These are phyloP conservation scores for Saccharomyces eubayanus DNA, from an alignment of 805 yeast species.

Conservation along the genomic window DNA sequence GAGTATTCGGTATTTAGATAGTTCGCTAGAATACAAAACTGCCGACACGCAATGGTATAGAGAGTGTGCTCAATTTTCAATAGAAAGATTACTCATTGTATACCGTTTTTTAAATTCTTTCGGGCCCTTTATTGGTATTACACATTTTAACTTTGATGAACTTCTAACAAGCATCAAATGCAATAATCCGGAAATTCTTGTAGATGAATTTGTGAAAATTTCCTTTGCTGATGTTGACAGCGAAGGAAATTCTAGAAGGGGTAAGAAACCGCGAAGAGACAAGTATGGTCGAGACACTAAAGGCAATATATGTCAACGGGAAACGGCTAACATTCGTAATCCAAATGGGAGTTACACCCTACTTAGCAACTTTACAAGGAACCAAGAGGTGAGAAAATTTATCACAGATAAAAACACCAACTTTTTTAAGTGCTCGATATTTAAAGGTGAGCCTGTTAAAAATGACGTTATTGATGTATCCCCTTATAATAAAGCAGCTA, in stretches of 20 bases:
- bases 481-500: slow-evolving; percentile 12
- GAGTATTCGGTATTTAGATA: slow-evolving; percentile 8
- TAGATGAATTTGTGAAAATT: slow-evolving; percentile 16
- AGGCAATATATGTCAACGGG: not conserved
- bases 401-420: slow-evolving; percentile 8
- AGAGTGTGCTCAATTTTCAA: not conserved
- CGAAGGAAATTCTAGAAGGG: slow-evolving; percentile 1
- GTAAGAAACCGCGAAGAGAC: slow-evolving; percentile 6
- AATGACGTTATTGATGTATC: slow-evolving; percentile 13
- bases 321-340: not conserved
- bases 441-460: slow-evolving; percentile 9
- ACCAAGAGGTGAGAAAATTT: slow-evolving; percentile 7
- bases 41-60: not conserved
- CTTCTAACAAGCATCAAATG: slow-evolving; percentile 21
- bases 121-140: slow-evolving; percentile 10
- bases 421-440: slow-evolving; percentile 7
- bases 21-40: slow-evolving; percentile 12
- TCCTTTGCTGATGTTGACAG: not conserved
- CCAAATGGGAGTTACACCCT: not conserved
- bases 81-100: slow-evolving; percentile 12
- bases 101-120: slow-evolving; percentile 21
- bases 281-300: not conserved
- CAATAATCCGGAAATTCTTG: slow-evolving; percentile 16
- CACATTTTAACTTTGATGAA: slow-evolving; percentile 19
- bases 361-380: slow-evolving; percentile 5